A percentile compares a stretch with the other conserved stretches of the same genome.
Conservation (phyloP, 2,329 filamentous ascomycete species). For the Penicillium sp. region DNA sequence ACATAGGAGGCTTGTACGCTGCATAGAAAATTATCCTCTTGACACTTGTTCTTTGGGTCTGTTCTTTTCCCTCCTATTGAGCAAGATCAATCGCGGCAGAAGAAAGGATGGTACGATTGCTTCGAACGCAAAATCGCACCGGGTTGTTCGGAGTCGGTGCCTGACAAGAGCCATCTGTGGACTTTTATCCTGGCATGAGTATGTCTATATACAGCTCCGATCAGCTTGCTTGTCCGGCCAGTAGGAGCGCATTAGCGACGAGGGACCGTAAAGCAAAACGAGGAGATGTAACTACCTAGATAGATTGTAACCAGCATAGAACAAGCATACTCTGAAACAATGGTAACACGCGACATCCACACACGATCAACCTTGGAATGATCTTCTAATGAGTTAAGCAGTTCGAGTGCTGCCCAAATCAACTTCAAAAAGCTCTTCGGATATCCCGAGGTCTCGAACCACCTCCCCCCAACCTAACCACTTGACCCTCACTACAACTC, state of each 20-base stretch:
- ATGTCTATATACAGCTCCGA: background rate
- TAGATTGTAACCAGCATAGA: background rate
- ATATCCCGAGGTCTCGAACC: background rate
- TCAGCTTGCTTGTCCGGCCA: background rate
- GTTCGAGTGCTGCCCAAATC: background rate
- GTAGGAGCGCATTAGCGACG: background rate
- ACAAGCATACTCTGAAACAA: background rate
- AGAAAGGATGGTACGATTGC: background rate
- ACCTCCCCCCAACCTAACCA: background rate
- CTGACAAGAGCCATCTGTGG: background rate
- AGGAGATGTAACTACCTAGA: background rate
- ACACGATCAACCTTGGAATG: background rate
- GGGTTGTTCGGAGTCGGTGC: background rate
- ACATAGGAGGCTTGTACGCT: slow-evolving; percentile 28
- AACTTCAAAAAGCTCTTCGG: background rate
- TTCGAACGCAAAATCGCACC: background rate
- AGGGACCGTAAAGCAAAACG: background rate
- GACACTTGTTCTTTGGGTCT: background rate
- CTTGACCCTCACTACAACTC: background rate
- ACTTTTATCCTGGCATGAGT: background rate
- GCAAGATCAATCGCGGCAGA: background rate
- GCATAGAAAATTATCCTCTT: slow-evolving; percentile 23
- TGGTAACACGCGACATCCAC: too few relatives aligned
- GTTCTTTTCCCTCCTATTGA: background rate
- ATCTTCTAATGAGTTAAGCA: background rate